Evolutionary conservation across 768 basidiomycete species (phyloP), one percentile per base, ranked within the genome.

Genomic region (Macrolepiota fuliginosa): DNA sequence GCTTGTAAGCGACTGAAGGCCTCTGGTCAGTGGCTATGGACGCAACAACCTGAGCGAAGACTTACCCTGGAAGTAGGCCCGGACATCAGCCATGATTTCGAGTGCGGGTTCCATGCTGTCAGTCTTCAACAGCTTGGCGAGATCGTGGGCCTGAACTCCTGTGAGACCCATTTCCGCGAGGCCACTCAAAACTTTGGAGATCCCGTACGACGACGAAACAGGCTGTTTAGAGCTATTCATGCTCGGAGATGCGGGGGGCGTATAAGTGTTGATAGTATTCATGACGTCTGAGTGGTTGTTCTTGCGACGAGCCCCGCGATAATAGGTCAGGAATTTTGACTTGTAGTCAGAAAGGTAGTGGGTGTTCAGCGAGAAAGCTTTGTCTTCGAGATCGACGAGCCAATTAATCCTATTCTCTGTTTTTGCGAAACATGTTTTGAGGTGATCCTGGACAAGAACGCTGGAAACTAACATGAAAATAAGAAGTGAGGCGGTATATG

Each of bases 31-130:
- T 9, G 19, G 24, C 5, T 7, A 10, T 32, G 27, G 61, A 22
- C 32, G 22, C 7, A 25, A 9, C 10, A 24, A 17, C 13, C 22
- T 11, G n/a, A 5, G 24, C 12, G 32, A 46, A 47, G 15, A 45
- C 55, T 24, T 67, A 88, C 90, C 89, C 79, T 90, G 87, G 69
- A 90, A 91, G 64, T 91, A 90, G 0, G 86, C 89, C 2, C 87
- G 78, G 1, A 90, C 87, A 61, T 85, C 81, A 0, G 87, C 87
- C 88, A 91, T 90, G 65, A 90, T 88, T 4, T 72, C 66, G 12
- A 90, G 64, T 0, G 85, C 85, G 0, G 81, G 78, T 39, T 85
- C 86, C 76, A 78, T 80, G 1, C 72, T 71, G 61, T 89, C 86
- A 0, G 76, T 60, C 0, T 83, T 79, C 3, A 86, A 74, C 0